Evolutionary conservation across 495 filamentous ascomycete species (phyloP).

Genomic region (Penicillium alfredii): DNA sequence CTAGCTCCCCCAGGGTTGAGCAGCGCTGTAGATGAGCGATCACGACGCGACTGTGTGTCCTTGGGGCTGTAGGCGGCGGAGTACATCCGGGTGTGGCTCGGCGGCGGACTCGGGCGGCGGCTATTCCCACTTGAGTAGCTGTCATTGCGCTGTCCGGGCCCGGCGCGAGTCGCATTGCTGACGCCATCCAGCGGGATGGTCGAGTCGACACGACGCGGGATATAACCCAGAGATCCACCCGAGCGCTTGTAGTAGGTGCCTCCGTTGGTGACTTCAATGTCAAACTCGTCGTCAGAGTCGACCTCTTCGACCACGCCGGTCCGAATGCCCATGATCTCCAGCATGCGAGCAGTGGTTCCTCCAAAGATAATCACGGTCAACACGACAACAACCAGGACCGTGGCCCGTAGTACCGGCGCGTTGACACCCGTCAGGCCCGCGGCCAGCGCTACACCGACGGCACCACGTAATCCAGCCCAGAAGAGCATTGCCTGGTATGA

Average conservation of each 20-base stretch:
- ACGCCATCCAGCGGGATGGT: slow-evolving; percentile 51
- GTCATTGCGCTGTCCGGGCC: slow-evolving; percentile 25
- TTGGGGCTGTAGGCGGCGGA: slow-evolving; percentile 54
- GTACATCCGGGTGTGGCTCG: slow-evolving; percentile 43
- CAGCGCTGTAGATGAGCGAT: slow-evolving; percentile 37
- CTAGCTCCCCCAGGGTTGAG: slow-evolving; percentile 37
- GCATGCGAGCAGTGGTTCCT: slow-evolving; percentile 96
- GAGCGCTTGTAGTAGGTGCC: slow-evolving; percentile 73
- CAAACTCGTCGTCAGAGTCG: slow-evolving; percentile 96
- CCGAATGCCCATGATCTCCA: slow-evolving; percentile 89
- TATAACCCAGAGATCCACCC: slow-evolving; percentile 66
- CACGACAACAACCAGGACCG: slow-evolving; percentile 93
- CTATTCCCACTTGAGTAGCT: slow-evolving; percentile 54
- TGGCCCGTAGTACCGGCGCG: slow-evolving; percentile 73
- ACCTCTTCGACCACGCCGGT: slow-evolving; percentile 95
- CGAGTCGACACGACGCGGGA: slow-evolving; percentile 55
- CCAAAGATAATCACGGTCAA: slow-evolving; percentile 98
- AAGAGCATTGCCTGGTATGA: slow-evolving; percentile 96
- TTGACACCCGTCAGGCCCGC: slow-evolving; percentile 76
- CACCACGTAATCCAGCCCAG: slow-evolving; percentile 94
- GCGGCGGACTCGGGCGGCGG: slow-evolving; percentile 43
- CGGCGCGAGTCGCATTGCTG: slow-evolving; percentile 26
- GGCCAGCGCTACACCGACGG: slow-evolving; percentile 94
- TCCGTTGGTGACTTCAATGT: slow-evolving; percentile 78
- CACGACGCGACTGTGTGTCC: slow-evolving; percentile 34